Evolutionary conservation across 208 protist species (phyloP).

Genomic region (Crithidia sp.): DNA sequence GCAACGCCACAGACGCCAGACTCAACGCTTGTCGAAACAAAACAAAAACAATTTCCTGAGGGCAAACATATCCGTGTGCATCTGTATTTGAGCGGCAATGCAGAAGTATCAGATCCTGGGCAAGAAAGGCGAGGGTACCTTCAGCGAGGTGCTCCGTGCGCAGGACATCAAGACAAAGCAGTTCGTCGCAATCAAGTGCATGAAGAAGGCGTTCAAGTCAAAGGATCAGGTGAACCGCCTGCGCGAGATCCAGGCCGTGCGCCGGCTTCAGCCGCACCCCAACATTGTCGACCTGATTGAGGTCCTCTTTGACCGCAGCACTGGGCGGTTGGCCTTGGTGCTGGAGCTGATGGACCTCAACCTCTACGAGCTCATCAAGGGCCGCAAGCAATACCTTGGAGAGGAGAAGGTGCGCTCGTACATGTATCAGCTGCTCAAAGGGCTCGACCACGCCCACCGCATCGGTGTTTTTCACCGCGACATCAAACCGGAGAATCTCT

Average conservation of each 20-base stretch:
- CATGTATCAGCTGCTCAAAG: slow-evolving; percentile 92
- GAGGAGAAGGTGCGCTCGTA: slow-evolving; percentile 88
- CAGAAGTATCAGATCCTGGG: slow-evolving; percentile 95
- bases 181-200: slow-evolving; percentile 97
- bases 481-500: slow-evolving; percentile 97
- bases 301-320: slow-evolving; percentile 94
- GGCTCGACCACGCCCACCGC: slow-evolving; percentile 93
- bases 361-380: slow-evolving; percentile 96
- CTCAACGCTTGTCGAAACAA: too few species aligned
- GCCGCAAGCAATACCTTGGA: slow-evolving; percentile 81
- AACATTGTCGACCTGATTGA: slow-evolving; percentile 96
- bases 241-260: slow-evolving; percentile 97
- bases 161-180: slow-evolving; percentile 90
- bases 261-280: slow-evolving; percentile 90
- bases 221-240: slow-evolving; percentile 96
- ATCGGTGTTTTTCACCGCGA: slow-evolving; percentile 95
- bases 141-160: slow-evolving; percentile 97
- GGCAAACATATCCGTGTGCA: not conserved
- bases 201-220: slow-evolving; percentile 95
- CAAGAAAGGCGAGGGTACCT: slow-evolving; percentile 98
- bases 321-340: slow-evolving; percentile 94
- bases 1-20: too few species aligned
- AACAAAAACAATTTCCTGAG: too few species aligned
- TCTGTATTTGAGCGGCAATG: slow-evolving; percentile 34
- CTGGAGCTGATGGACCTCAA: slow-evolving; percentile 99